Evolutionary conservation across 768 basidiomycete species (phyloP).

Genomic region (Pseudohyphozyma bogoriensis): DNA sequence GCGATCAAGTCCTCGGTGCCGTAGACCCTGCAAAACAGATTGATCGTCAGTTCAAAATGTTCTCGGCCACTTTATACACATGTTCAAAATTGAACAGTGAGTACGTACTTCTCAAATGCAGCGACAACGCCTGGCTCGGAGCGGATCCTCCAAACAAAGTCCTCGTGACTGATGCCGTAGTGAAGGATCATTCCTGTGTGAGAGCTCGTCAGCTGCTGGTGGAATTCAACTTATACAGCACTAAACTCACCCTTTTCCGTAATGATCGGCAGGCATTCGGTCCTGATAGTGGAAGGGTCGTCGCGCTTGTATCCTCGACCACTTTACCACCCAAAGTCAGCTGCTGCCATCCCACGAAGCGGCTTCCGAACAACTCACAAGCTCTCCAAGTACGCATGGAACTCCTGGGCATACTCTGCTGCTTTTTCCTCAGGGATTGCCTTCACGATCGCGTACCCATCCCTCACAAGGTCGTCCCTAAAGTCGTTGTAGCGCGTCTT

Average conservation of each 20-base stretch:
- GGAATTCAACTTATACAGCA: constrained; percentile 24
- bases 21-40: too few relatives aligned
- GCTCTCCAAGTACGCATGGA: constrained; percentile 36
- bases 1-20: constrained; percentile 27
- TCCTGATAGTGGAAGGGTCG: constrained; percentile 36
- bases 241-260: constrained; percentile 7
- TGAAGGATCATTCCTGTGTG: neutral
- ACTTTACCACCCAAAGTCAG: too few relatives aligned
- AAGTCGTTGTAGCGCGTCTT: constrained; percentile 4
- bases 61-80: too few relatives aligned
- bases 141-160: constrained; percentile 29
- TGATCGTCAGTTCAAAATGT: too few relatives aligned
- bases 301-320: constrained; percentile 38
- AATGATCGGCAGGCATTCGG: constrained; percentile 34
- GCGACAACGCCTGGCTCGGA: constrained; percentile 28
- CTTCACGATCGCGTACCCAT: constrained; percentile 6
- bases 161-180: neutral
- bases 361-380: too few relatives aligned
- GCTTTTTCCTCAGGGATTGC: neutral
- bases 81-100: neutral
- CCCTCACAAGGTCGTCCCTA: constrained; percentile 7
- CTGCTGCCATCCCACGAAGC: too few relatives aligned
- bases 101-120: constrained; percentile 28
- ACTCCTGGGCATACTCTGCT: constrained; percentile 23
- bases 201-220: neutral